These are phyloP conservation scores for Penicillium subrubescens DNA, from an alignment of 495 filamentous ascomycete species.

Conservation along the genomic window DNA sequence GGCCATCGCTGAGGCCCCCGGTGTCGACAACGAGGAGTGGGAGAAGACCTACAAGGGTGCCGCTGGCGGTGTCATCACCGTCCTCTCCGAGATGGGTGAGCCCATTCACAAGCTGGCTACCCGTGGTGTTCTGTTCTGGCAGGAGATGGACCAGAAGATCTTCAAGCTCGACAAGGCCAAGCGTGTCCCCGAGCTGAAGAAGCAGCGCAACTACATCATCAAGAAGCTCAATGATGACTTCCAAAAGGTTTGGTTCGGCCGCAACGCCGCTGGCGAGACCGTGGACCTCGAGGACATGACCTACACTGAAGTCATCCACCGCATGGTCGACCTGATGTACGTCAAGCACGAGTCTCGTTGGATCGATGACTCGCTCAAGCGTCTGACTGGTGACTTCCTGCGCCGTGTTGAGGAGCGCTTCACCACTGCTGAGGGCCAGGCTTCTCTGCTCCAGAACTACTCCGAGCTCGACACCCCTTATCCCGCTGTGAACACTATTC, in stretches of 20 bases:
- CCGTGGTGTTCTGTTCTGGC: slow-evolving; percentile 91
- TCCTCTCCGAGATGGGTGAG: slow-evolving; percentile 97
- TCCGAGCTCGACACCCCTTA: slow-evolving; percentile 84
- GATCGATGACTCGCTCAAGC: slow-evolving; percentile 85
- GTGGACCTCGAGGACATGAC: slow-evolving; percentile 99
- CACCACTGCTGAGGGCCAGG: slow-evolving; percentile 60
- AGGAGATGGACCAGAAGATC: slow-evolving; percentile 97
- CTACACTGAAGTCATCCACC: slow-evolving; percentile 85
- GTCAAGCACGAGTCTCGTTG: slow-evolving; percentile 91
- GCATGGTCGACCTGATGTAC: slow-evolving; percentile 96
- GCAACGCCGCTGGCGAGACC: slow-evolving; percentile 72
- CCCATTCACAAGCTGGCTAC: slow-evolving; percentile 98
- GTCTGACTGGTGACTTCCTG: slow-evolving; percentile 90
- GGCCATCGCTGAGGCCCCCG: slow-evolving; percentile 88
- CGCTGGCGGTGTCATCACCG: slow-evolving; percentile 94
- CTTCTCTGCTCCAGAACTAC: slow-evolving; percentile 83
- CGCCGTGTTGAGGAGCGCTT: slow-evolving; percentile 95
- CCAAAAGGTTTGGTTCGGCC: slow-evolving; percentile 98
- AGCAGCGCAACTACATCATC: slow-evolving; percentile 92
- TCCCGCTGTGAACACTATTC: slow-evolving; percentile 70
- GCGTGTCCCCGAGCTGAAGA: slow-evolving; percentile 87
- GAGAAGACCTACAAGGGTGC: slow-evolving; percentile 95
- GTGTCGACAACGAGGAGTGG: slow-evolving; percentile 87
- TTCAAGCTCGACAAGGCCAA: slow-evolving; percentile 96
- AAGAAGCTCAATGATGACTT: slow-evolving; percentile 97